Conservation (phyloP, 2,329 filamentous ascomycete species). For the Tolypocladium ovalisporum region DNA sequence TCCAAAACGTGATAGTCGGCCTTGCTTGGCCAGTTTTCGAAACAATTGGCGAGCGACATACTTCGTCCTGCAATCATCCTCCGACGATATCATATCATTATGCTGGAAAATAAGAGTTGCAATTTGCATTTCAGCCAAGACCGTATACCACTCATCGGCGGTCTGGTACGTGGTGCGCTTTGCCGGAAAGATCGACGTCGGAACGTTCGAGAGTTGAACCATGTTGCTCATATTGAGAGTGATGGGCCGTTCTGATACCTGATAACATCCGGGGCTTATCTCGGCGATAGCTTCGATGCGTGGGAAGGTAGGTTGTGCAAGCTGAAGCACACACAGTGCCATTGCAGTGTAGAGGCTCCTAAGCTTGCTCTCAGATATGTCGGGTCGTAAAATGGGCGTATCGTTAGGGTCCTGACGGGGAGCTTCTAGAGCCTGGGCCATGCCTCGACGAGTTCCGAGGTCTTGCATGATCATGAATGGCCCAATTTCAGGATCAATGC, state of each 20-base stretch:
- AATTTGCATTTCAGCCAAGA: constrained; percentile 29
- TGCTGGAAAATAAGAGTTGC: constrained; percentile 26
- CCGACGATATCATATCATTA: constrained; percentile 23
- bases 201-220: constrained; percentile 15
- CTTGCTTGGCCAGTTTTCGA: constrained; percentile 18
- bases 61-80: constrained; percentile 29
- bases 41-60: constrained; percentile 32
- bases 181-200: constrained; percentile 9
- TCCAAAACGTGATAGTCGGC: constrained; percentile 14
- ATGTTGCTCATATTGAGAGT: constrained; percentile 31
- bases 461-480: constrained; percentile 13
- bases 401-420: constrained; percentile 9
- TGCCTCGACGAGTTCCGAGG: constrained; percentile 7
- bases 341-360: constrained; percentile 22
- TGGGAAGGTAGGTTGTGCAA: constrained; percentile 20
- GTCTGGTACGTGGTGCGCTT: constrained; percentile 10
- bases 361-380: constrained; percentile 19
- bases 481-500: constrained; percentile 10
- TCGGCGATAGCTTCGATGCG: constrained; percentile 27
- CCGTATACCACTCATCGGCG: constrained; percentile 25
- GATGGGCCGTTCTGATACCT: constrained; percentile 22
- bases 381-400: constrained; percentile 8
- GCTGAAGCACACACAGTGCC: constrained; percentile 26
- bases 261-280: constrained; percentile 11
- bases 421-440: constrained; percentile 10